Conservation (phyloP, 2,329 filamentous ascomycete genomes). For the Botrytis paeoniae region DNA sequence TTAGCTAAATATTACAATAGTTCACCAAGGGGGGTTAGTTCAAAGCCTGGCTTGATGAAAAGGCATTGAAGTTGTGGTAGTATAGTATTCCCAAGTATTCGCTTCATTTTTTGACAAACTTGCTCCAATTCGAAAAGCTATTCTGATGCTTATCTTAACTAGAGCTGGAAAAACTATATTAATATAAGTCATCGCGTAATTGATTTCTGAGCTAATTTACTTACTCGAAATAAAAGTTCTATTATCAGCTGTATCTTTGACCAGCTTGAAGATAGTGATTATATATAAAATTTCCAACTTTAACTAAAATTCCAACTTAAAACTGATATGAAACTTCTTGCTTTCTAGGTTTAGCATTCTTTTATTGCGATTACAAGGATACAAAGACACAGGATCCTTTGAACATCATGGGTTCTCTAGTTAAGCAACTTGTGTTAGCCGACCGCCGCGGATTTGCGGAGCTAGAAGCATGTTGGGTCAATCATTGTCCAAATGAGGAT, state of each 20-base stretch:
- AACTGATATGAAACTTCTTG: neutral
- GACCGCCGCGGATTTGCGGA: neutral
- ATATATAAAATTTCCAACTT: neutral
- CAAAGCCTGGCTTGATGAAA: neutral
- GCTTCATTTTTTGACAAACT: neutral
- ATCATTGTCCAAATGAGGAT: neutral
- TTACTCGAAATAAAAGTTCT: neutral
- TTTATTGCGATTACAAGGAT: slow-evolving; percentile 13
- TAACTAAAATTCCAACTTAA: too few species aligned
- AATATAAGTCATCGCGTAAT: neutral
- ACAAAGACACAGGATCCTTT: neutral
- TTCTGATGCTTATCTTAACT: neutral
- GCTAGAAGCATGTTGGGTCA: neutral
- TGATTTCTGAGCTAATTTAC: neutral
- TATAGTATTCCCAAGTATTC: neutral
- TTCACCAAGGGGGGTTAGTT: neutral
- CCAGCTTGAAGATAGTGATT: neutral
- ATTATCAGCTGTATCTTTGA: neutral
- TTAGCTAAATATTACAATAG: neutral
- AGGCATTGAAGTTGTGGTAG: neutral
- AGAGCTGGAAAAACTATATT: neutral
- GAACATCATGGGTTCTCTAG: neutral
- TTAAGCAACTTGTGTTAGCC: neutral
- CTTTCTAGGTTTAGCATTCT: neutral
- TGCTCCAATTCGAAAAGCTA: neutral